phyloP scores from a whole-genome alignment of 169 alveolate genomes.

The Eimeria nieschulzi region DNA sequence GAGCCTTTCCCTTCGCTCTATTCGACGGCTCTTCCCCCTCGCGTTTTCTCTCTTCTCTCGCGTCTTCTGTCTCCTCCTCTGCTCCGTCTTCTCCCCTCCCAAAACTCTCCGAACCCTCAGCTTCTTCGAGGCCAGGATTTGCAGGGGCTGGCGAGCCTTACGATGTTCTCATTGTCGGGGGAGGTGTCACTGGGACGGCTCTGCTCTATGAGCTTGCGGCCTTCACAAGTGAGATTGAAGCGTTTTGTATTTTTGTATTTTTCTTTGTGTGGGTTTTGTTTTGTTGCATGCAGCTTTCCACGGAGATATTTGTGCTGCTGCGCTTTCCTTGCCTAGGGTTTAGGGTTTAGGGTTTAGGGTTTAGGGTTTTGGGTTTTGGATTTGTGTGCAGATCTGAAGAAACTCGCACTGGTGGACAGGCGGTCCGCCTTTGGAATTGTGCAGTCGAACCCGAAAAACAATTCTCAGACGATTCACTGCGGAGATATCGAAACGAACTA shows the following conservation, averaged over 20 bases:
- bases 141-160: constrained; percentile 12
- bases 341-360: background rate
- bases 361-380: background rate
- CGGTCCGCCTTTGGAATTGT: constrained; percentile 84
- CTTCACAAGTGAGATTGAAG: constrained; percentile 81
- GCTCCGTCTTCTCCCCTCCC: background rate
- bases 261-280: too few species aligned
- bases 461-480: constrained; percentile 89
- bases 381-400: constrained; percentile 78
- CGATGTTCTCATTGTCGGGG: constrained; percentile 88
- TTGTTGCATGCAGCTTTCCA: too few species aligned
- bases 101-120: background rate
- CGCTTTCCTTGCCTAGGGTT: background rate
- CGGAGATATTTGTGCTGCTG: too few species aligned
- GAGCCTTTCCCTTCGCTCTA: background rate
- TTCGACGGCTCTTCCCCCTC: background rate
- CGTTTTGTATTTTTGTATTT: too few species aligned
- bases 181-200: constrained; percentile 90
- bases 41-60: background rate
- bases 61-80: background rate
- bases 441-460: constrained; percentile 88
- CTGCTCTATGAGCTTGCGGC: constrained; percentile 85
- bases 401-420: constrained; percentile 85
- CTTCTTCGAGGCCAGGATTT: too few species aligned
- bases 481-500: constrained; percentile 90